These are phyloP conservation scores for Neoarthrinium moseri DNA, from an alignment of 2,329 filamentous ascomycete genomes.

Conservation along the genomic window DNA sequence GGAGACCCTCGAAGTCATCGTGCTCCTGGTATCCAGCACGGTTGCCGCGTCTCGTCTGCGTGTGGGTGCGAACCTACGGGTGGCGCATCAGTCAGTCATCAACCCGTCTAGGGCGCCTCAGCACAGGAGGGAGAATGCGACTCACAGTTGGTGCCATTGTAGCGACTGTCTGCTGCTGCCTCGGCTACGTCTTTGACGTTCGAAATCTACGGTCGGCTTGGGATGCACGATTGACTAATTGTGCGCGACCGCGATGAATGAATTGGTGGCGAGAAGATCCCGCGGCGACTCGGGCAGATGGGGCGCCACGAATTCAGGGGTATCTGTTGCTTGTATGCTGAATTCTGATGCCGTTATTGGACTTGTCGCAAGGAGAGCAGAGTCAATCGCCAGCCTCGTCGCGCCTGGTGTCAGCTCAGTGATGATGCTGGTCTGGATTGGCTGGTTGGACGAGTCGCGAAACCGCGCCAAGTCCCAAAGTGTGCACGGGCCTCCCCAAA, in stretches of 20 bases:
- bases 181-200: too few relatives aligned
- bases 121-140: too few relatives aligned
- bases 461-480: neutral
- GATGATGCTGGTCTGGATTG: too few relatives aligned
- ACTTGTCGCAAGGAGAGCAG: neutral
- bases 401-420: neutral
- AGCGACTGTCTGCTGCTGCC: neutral
- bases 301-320: too few relatives aligned
- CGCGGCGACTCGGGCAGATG: too few relatives aligned
- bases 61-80: constrained; percentile 26
- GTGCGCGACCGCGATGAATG: too few relatives aligned
- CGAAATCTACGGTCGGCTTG: too few relatives aligned
- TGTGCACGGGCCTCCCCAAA: neutral
- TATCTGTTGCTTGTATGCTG: too few relatives aligned
- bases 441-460: constrained; percentile 3
- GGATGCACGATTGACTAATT: too few relatives aligned
- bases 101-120: neutral
- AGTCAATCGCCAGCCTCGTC: neutral
- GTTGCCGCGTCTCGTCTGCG: constrained; percentile 55
- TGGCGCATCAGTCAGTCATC: neutral
- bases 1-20: constrained; percentile 69
- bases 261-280: too few relatives aligned
- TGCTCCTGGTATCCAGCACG: constrained; percentile 57
- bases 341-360: neutral
- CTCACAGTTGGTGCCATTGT: constrained; percentile 8